phyloP scores from a whole-genome alignment of 495 filamentous ascomycete species.

The Annulohypoxylon moriforme region DNA sequence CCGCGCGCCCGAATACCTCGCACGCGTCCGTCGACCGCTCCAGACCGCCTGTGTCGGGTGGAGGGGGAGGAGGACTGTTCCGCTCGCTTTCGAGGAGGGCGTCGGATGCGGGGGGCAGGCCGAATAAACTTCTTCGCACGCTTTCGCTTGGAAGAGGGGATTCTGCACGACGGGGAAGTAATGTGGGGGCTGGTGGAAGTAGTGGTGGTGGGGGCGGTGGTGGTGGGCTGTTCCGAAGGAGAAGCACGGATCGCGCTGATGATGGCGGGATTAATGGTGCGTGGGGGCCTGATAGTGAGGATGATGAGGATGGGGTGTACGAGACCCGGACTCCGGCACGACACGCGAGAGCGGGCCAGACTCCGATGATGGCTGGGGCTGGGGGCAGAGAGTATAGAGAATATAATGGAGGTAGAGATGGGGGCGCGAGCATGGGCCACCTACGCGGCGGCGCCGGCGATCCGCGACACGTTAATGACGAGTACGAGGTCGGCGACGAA shows the following conservation, averaged over 20 bases:
- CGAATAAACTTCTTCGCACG: conserved; percentile 65
- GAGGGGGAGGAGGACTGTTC: conserved; percentile 43
- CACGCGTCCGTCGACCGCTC: conserved; percentile 44
- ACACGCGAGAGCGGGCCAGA: background rate
- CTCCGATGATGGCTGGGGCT: background rate
- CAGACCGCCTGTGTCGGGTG: conserved; percentile 47
- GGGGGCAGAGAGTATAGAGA: conserved; percentile 7
- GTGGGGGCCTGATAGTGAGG: conserved; percentile 56
- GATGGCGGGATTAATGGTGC: conserved; percentile 64
- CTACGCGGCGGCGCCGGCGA: conserved; percentile 52
- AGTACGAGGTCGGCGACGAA: conserved; percentile 58
- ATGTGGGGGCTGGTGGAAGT: too few relatives aligned
- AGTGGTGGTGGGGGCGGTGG: conserved; percentile 47
- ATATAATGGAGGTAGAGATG: too few relatives aligned
- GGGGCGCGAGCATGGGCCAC: conserved; percentile 34
- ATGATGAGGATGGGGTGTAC: conserved; percentile 50
- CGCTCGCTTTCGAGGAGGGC: conserved; percentile 56
- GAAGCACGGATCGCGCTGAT: conserved; percentile 57
- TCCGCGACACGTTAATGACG: conserved; percentile 36
- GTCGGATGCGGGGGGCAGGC: conserved; percentile 45
- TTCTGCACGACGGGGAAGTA: conserved; percentile 55
- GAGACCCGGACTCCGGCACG: conserved; percentile 34
- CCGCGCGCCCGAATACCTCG: conserved; percentile 37
- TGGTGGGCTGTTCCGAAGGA: conserved; percentile 56
- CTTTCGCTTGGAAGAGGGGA: conserved; percentile 72